Conservation (phyloP, 148 eudicot genomes). For the Dianthus caryophyllus region DNA sequence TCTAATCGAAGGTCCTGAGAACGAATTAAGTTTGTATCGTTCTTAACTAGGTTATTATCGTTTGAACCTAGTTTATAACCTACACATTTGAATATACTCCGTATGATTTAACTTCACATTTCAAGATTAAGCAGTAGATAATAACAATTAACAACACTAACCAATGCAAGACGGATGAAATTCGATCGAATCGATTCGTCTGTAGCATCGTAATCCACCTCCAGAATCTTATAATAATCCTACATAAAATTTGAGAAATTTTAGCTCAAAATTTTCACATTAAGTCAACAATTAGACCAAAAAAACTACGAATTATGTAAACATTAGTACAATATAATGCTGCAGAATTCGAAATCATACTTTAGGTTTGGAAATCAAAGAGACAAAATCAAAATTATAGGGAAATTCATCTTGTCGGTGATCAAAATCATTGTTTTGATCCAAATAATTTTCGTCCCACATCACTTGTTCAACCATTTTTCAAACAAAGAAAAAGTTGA, state of each 20-base stretch:
- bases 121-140: neutral
- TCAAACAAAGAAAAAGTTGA: neutral
- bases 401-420: slow-evolving; percentile 35
- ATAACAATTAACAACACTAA: slow-evolving; percentile 27
- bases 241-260: slow-evolving; percentile 20
- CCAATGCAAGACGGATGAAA: slow-evolving; percentile 89
- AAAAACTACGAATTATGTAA: neutral
- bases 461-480: slow-evolving; percentile 25
- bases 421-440: slow-evolving; percentile 20
- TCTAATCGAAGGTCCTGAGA: no score
- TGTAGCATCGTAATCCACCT: slow-evolving; percentile 87
- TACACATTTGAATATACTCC: no score
- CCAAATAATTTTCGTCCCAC: slow-evolving; percentile 43
- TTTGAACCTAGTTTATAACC: no score
- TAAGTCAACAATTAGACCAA: neutral
- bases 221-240: slow-evolving; percentile 84
- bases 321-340: neutral
- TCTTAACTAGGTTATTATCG: no score
- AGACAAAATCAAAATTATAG: slow-evolving; percentile 54
- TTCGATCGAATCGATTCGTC: slow-evolving; percentile 82
- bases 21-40: no score
- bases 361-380: slow-evolving; percentile 64
- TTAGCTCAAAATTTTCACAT: neutral
- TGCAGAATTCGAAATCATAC: slow-evolving; percentile 23
- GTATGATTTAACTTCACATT: no score